Conservation (phyloP, 2,329 filamentous ascomycete species). For the Fusarium sp. region DNA sequence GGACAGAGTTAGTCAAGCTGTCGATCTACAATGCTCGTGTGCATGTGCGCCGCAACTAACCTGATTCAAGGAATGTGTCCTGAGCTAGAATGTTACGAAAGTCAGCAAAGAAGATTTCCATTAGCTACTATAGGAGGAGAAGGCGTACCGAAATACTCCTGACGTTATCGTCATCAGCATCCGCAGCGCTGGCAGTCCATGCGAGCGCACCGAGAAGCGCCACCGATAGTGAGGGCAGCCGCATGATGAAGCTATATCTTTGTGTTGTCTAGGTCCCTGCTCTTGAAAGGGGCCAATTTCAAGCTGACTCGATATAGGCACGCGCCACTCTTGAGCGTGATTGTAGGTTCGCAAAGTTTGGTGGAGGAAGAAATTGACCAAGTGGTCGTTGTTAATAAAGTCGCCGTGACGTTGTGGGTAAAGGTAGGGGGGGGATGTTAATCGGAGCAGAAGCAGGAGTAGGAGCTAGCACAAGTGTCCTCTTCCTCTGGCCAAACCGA, state of each 20-base stretch:
- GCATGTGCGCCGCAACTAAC: slow-evolving; percentile 60
- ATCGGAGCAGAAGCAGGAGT: slow-evolving; percentile 28
- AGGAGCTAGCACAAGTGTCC: slow-evolving; percentile 46
- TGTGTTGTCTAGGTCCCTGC: slow-evolving; percentile 14
- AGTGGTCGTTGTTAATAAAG: slow-evolving; percentile 34
- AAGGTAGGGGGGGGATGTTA: slow-evolving; percentile 34
- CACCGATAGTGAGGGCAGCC: slow-evolving; percentile 58
- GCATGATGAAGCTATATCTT: slow-evolving; percentile 51
- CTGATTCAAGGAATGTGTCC: slow-evolving; percentile 84
- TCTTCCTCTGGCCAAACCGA: slow-evolving; percentile 38
- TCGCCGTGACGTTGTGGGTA: slow-evolving; percentile 41
- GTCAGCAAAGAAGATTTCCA: slow-evolving; percentile 32
- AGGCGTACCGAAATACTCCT: slow-evolving; percentile 61
- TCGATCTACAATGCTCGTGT: slow-evolving; percentile 32
- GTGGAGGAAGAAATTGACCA: slow-evolving; percentile 27
- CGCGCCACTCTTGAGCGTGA: slow-evolving; percentile 36
- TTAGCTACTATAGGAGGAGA: not conserved
- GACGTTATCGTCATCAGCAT: slow-evolving; percentile 56
- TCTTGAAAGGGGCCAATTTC: slow-evolving; percentile 31
- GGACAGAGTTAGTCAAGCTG: slow-evolving; percentile 37
- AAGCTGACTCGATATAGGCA: slow-evolving; percentile 31
- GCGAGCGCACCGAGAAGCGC: slow-evolving; percentile 60
- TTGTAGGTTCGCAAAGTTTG: slow-evolving; percentile 17
- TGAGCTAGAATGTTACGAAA: slow-evolving; percentile 64
- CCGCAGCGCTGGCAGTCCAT: slow-evolving; percentile 59